Base-by-base conservation (phyloP, 225 moss, liverwort and hornwort species). In the Pseudisothecium myosuroides region DNA sequence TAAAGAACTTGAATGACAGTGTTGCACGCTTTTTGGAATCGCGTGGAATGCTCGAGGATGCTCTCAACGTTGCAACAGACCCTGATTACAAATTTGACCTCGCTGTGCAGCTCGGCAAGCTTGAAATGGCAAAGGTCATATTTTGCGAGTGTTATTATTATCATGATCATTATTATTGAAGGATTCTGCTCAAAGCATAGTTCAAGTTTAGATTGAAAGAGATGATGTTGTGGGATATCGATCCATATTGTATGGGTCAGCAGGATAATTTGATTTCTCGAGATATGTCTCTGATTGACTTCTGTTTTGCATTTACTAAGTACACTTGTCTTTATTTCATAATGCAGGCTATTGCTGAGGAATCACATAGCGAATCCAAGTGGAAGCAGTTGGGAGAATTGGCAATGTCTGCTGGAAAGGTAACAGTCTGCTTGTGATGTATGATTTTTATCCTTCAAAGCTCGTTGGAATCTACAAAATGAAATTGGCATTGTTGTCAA, bases 1-100 rank as follows among this genome's bases (percentile, higher is more conserved):
- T 18, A 11, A 64, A 22, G 43, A 75, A 73, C 43, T 84, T 71
- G 76, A 81, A 74, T 93, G 83, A 85, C 94, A 97, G 98, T 94
- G 98, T 98, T 86, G 98, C 97, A 80, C 95, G 95, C 39, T 98
- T 98, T 91, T 91, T 98, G 93, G 98, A 98, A 94, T 95, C 97
- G 29, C 94, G 98, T 74, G 98, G 98, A 65, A 98, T 98, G 98
- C 55, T 98, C 61, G 97, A 96, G 89, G 95, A 95, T 59, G 98
- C 98, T 39, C 95, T 98, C 63, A 89, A 94, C 68, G 86, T 96
- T 87, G 96, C 98, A 55, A 97, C 97, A 81, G 98, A 98, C 87
- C 88, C 94, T 58, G 98, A 98, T 93, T 98, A 96, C 91, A 98
- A 92, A 87, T 98, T 98, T 76, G 98, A 98, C 84, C 92, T 98